phyloP scores from a whole-genome alignment of 2,329 filamentous ascomycete species.

The Hirsutella rhossiliensis region DNA sequence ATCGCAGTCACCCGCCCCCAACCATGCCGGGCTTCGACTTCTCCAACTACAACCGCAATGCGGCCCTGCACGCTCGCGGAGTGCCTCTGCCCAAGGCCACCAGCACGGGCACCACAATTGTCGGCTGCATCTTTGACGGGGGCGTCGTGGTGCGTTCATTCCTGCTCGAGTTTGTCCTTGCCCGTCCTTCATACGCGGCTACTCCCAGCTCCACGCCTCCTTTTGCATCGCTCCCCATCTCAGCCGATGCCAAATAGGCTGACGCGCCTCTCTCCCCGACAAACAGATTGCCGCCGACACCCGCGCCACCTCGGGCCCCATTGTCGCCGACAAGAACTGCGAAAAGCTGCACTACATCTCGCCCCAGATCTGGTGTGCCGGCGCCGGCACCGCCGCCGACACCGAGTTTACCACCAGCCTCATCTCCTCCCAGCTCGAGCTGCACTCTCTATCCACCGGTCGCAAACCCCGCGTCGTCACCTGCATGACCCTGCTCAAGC shows the following conservation, averaged over 20 bases:
- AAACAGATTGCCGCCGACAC: constrained; percentile 89
- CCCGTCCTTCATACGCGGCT: background rate
- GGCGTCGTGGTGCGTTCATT: constrained; percentile 69
- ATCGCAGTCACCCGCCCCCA: constrained; percentile 6
- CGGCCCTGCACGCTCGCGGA: constrained; percentile 84
- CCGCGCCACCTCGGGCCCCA: constrained; percentile 89
- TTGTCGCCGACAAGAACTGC: constrained; percentile 99
- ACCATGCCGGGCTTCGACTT: constrained; percentile 97
- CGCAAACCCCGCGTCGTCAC: constrained; percentile 95
- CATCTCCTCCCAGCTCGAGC: constrained; percentile 96
- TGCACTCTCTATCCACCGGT: constrained; percentile 91
- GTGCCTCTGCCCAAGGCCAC: constrained; percentile 95
- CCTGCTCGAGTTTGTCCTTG: background rate
- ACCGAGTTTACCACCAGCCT: constrained; percentile 98
- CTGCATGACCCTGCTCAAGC: constrained; percentile 99
- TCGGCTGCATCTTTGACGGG: constrained; percentile 91
- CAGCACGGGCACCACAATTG: constrained; percentile 97
- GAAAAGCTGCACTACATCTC: constrained; percentile 99
- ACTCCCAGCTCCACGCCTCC: background rate
- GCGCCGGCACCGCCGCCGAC: constrained; percentile 93
- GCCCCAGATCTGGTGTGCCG: constrained; percentile 98
- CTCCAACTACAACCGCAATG: constrained; percentile 99
- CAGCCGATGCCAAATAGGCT: background rate
- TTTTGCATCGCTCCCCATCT: too few relatives aligned
- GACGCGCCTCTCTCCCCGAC: background rate